These are phyloP conservation scores for Vitis vinifera DNA, from an alignment of 164 flowering plant species.

Conservation along the genomic window DNA sequence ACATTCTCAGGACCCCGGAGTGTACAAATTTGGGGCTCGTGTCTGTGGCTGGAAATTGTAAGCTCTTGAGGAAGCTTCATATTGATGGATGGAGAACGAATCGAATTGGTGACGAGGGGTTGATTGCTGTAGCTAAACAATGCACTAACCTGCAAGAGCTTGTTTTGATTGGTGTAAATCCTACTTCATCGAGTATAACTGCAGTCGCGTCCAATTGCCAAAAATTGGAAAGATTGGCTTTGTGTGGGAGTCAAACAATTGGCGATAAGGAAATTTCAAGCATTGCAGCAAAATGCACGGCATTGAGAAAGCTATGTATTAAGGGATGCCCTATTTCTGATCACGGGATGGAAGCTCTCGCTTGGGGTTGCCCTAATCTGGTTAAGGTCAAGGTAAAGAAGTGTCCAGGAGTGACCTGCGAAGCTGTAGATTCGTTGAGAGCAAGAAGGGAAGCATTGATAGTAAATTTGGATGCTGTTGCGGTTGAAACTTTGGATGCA, in stretches of 20 bases:
- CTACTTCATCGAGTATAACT: conserved; percentile 56
- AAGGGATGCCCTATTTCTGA: conserved; percentile 86
- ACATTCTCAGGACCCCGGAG: conserved; percentile 78
- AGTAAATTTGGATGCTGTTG: conserved; percentile 63
- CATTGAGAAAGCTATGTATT: conserved; percentile 86
- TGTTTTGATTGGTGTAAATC: conserved; percentile 81
- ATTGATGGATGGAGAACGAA: conserved; percentile 96
- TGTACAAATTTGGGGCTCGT: conserved; percentile 71
- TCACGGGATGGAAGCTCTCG: conserved; percentile 70
- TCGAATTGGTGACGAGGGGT: conserved; percentile 80
- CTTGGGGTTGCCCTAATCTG: conserved; percentile 86
- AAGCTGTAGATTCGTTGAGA: conserved; percentile 61
- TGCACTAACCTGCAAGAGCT: conserved; percentile 77
- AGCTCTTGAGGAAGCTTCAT: conserved; percentile 80
- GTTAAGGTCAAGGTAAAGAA: conserved; percentile 96
- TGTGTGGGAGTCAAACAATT: conserved; percentile 81
- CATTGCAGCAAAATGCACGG: conserved; percentile 68
- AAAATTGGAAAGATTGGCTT: conserved; percentile 74
- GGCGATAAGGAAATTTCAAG: conserved; percentile 81
- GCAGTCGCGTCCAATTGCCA: conserved; percentile 64
- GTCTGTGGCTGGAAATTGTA: conserved; percentile 64
- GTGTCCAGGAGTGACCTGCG: conserved; percentile 72
- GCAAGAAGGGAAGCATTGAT: conserved; percentile 48
- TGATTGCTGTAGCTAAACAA: conserved; percentile 63
- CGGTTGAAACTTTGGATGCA: conserved; percentile 38